These are phyloP conservation scores for Penicillium thymicola DNA, from an alignment of 2,329 filamentous ascomycete genomes.

Conservation along the genomic window DNA sequence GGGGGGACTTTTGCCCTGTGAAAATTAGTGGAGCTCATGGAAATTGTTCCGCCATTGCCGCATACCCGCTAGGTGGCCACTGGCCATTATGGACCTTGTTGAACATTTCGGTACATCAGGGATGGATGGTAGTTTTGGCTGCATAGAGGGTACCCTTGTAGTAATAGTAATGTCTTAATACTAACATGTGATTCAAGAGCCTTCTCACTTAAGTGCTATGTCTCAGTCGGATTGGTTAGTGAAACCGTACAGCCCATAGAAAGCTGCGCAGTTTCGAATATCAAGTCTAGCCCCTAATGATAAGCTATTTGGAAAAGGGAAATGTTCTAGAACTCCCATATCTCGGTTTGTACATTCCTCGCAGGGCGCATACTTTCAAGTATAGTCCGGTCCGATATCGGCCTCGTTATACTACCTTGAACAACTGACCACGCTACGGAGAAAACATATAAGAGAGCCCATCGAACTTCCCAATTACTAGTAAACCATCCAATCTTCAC, in stretches of 20 bases:
- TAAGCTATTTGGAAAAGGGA: not conserved
- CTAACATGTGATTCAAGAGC: not conserved
- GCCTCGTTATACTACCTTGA: not conserved
- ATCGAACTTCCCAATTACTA: not conserved
- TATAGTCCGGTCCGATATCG: slow-evolving; percentile 8
- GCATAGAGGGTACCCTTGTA: too few species aligned
- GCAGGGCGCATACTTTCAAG: not conserved
- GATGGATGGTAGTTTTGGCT: not conserved
- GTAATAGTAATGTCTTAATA: not conserved
- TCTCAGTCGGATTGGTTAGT: not conserved
- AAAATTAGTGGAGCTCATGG: not conserved
- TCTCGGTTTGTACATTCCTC: not conserved
- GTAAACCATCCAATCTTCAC: not conserved
- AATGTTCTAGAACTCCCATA: not conserved
- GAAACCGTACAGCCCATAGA: not conserved
- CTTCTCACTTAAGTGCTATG: too few species aligned
- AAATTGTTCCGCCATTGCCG: not conserved
- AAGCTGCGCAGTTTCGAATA: not conserved
- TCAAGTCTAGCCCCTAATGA: too few species aligned
- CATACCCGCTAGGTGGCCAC: not conserved
- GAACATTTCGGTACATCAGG: not conserved
- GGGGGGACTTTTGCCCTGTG: not conserved
- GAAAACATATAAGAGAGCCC: not conserved
- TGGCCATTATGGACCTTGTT: not conserved
- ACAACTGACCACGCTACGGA: not conserved